Base-by-base conservation (phyloP, 1,284 basidiomycete genomes). In the Inonotus hispidus region DNA sequence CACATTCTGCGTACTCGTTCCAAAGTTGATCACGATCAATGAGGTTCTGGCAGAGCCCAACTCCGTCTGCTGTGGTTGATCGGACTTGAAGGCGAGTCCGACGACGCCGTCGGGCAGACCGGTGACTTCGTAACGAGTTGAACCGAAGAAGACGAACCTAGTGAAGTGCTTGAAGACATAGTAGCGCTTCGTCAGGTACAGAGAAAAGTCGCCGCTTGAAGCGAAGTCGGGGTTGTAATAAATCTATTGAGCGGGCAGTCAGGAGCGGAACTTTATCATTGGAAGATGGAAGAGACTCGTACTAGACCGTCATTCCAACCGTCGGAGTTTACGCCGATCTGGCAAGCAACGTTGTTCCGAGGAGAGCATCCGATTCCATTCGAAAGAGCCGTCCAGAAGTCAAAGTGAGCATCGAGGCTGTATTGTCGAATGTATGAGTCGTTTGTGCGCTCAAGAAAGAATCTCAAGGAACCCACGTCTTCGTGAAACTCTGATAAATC, bases 331-430 rank as follows among this genome's bases (percentile, higher is more conserved):
- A 60, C 63, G 2, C 57, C 53, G 11, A 41, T 63, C 14, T 55
- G 60, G 47, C 67, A 68, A 10, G 53, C 54, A 1, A 57, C 21
- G 47, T 67, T 65, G 38, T 53, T 41, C 11, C 56, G 67, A 60
- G 68, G 68, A 21, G 64, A 61, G 43, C 65, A 68, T 1, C 70
- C 70, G 13, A 70, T 66, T 8, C 62, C 68, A 49, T 61, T 67
- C 6, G 68, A 69, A 7, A 71, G 52, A 6, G 69, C 68, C 14
- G 68, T 69, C 70, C 70, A 71, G 58, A 66, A 71, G 60, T 71
- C 70, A 64, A 68, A 70, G 60, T 68, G 67, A 14, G 65, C 57
- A 49, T 69, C 67, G 10, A 64, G 61, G 39, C 65, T 66, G 45
- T n/a, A 23, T 38, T 29, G 16, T 56, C 23, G 29, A 54, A 38